phyloP scores from a whole-genome alignment of 345 rosid species.

The Eucalyptus marginata region DNA sequence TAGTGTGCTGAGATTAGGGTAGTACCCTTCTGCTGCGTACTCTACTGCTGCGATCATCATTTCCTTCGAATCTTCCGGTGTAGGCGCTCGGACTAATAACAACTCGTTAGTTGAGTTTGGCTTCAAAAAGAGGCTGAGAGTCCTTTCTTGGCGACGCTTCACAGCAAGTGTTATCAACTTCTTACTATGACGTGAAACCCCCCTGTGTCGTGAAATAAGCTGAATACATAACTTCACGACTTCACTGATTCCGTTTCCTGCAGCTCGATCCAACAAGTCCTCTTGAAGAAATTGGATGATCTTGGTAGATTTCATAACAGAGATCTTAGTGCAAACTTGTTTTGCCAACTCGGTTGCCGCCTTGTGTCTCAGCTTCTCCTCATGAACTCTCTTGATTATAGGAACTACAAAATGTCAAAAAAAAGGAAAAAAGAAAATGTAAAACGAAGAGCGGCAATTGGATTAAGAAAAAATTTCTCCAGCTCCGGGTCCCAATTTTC shows the following conservation, averaged over 20 bases:
- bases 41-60: neutral
- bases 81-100: neutral
- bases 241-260: neutral
- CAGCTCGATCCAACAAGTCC: too few species aligned
- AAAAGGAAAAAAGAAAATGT: too few species aligned
- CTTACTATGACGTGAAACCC: fast-evolving
- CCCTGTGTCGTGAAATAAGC: neutral
- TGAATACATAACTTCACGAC: neutral
- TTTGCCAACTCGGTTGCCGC: too few species aligned
- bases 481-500: too few species aligned
- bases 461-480: too few species aligned
- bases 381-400: too few species aligned
- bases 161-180: neutral
- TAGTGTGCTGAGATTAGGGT: neutral
- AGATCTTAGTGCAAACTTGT: too few species aligned
- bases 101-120: neutral
- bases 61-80: fast-evolving
- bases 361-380: too few species aligned
- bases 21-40: neutral
- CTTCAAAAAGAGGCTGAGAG: neutral
- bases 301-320: too few species aligned
- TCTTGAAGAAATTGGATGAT: too few species aligned
- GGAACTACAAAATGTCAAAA: too few species aligned
- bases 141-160: neutral
- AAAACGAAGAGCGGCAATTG: too few species aligned